Conservation (phyloP, 768 basidiomycete genomes). For the Gloeostereum incarnatum region DNA sequence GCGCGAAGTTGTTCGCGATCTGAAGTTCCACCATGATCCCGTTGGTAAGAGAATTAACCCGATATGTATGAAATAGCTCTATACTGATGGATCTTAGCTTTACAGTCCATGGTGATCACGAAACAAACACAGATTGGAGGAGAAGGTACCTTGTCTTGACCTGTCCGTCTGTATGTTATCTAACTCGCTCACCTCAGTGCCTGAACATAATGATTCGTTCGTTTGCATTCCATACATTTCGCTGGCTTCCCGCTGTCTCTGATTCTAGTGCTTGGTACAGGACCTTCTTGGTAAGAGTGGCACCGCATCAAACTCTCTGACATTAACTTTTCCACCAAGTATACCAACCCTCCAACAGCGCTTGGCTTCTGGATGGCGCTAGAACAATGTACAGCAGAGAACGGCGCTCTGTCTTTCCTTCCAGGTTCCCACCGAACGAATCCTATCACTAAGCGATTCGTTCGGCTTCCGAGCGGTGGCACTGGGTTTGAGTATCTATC, state of each 20-base stretch:
- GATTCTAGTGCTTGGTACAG: slow-evolving; percentile 21
- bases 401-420: slow-evolving; percentile 83
- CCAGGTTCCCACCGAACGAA: slow-evolving; percentile 82
- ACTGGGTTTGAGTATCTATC: slow-evolving; percentile 75
- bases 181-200: slow-evolving; percentile 39
- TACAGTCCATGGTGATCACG: slow-evolving; percentile 94
- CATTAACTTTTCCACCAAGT: slow-evolving; percentile 39
- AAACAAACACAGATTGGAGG: slow-evolving; percentile 93
- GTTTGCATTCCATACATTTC: slow-evolving; percentile 23
- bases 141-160: slow-evolving; percentile 46
- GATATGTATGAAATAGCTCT: background rate
- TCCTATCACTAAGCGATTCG: slow-evolving; percentile 76
- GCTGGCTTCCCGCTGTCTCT: slow-evolving; percentile 1
- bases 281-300: slow-evolving; percentile 67
- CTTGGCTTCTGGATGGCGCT: slow-evolving; percentile 97
- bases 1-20: slow-evolving; percentile 59
- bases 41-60: slow-evolving; percentile 41
- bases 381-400: slow-evolving; percentile 74
- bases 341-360: slow-evolving; percentile 86
- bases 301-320: background rate
- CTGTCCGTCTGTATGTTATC: background rate
- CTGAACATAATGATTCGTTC: slow-evolving; percentile 90
- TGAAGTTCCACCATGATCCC: slow-evolving; percentile 81
- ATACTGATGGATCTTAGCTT: slow-evolving; percentile 30
- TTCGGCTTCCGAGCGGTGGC: slow-evolving; percentile 66